These are phyloP conservation scores for Dalechampia spathulata DNA, from an alignment of 441 rosid genomes.

Conservation along the genomic window DNA sequence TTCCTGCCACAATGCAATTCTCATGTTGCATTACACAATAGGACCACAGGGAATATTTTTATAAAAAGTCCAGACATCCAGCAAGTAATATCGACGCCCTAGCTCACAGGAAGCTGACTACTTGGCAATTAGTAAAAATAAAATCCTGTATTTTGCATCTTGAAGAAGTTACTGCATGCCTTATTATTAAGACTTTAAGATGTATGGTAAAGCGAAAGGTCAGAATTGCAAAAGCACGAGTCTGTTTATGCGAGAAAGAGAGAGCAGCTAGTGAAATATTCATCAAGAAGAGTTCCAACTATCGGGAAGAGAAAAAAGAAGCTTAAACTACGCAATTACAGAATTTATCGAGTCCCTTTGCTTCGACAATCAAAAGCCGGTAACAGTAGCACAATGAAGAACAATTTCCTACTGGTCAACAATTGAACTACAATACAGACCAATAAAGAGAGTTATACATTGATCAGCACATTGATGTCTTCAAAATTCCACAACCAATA, in stretches of 20 bases:
- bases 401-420: constrained; percentile 6
- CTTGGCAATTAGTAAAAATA: not conserved
- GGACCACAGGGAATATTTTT: too few species aligned
- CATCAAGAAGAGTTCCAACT: constrained; percentile 1
- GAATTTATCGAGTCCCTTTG: constrained; percentile 1
- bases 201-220: too few species aligned
- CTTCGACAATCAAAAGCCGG: not conserved
- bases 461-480: constrained; percentile 8
- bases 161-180: too few species aligned
- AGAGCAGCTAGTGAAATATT: not conserved
- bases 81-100: not conserved
- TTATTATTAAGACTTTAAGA: too few species aligned
- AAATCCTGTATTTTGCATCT: too few species aligned
- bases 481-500: constrained; percentile 17
- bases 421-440: constrained; percentile 12
- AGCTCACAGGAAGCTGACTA: not conserved
- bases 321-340: constrained; percentile 7
- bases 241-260: not conserved
- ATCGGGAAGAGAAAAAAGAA: too few species aligned
- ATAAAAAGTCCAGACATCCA: too few species aligned
- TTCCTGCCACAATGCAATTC: too few species aligned
- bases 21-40: too few species aligned
- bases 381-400: not conserved
- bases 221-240: not conserved
- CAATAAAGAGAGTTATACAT: constrained; percentile 10